Evolutionary conservation across 1,139 yeast species (phyloP), one percentile per base, ranked within the genome.

Genomic region (Diutina pseudorugosa): DNA sequence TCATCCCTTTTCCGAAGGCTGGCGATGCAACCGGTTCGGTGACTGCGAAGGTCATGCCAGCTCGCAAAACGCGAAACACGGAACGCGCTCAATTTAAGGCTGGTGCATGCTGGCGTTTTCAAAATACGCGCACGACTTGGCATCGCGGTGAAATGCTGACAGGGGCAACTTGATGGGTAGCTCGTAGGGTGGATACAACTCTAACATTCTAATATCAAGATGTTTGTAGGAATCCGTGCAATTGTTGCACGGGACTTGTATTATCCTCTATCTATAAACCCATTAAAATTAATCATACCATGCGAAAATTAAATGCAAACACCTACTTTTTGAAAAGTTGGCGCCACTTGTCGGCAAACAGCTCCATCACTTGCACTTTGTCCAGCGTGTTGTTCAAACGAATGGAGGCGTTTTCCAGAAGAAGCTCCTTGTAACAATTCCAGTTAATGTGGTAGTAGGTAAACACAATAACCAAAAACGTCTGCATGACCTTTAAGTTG

Each of bases 401-500:
- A 52, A 74, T 72, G 3, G 75, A 65, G 7, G 23, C 23, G 8
- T 53, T 52, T 50, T 62, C 19, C 21, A 9, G 67, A 19, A 71
- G 60, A 45, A 74, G 65, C 48, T 72, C 76, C 36, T 59, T 59
- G 52, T 59, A 65, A 53, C 64, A 63, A 58, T 70, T 70, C 78
- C 78, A 74, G 58, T 71, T 71, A 51, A 74, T 66, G 59, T 74
- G 79, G 58, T 73, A 72, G 57, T 64, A 72, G 52, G 66, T 65
- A 56, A 73, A 69, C 4, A 73, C 59, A 1, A 66, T 65, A 54
- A 71, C 60, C 56, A 69, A 58, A 53, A 72, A 69, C 43, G 73
- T 63, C 57, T 72, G 71, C 52, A 68, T 53, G 14, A 45, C 49
- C 49, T 45, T 45, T 12, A 45, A 27, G 30, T 45, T 45, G 19